Conservation (phyloP, 2,329 filamentous ascomycete species). For the Botrytis porri region DNA sequence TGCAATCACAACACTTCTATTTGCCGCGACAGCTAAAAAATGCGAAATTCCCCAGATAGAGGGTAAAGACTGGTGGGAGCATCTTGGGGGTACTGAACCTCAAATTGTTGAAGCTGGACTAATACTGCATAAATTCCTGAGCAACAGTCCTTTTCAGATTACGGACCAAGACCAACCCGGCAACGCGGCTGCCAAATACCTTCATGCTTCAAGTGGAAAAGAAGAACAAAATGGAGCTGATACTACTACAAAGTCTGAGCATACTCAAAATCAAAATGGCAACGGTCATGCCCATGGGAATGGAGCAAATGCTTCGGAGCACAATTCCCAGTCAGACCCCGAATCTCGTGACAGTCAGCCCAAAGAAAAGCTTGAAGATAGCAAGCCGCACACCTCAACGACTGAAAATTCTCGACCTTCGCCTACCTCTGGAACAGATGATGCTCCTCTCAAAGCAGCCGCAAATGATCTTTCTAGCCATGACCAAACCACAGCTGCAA, state of each 20-base stretch:
- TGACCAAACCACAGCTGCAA: constrained; percentile 6
- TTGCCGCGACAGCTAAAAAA: constrained; percentile 71
- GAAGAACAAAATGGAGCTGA: neutral
- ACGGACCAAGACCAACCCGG: constrained; percentile 12
- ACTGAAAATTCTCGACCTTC: constrained; percentile 3
- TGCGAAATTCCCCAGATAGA: constrained; percentile 70
- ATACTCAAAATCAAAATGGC: constrained; percentile 7
- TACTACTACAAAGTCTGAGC: neutral
- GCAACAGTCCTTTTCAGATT: constrained; percentile 52
- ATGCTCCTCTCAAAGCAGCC: constrained; percentile 30
- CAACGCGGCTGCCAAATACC: constrained; percentile 16
- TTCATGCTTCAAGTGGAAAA: constrained; percentile 16
- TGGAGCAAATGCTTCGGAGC: constrained; percentile 16
- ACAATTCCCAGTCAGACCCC: constrained; percentile 10
- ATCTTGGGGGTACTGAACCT: constrained; percentile 66
- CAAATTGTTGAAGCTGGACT: constrained; percentile 72
- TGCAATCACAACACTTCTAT: constrained; percentile 82
- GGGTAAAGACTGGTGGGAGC: constrained; percentile 84
- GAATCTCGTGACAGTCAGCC: neutral
- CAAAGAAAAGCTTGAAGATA: constrained; percentile 25
- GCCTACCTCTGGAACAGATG: constrained; percentile 25
- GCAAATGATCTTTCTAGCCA: constrained; percentile 35
- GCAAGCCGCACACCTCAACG: neutral
- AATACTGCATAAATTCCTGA: constrained; percentile 67
- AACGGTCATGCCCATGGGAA: constrained; percentile 10